Evolutionary conservation across 176 grass and related monocot genomes (phyloP).

Genomic region (Dendrocalamus sinicus): DNA sequence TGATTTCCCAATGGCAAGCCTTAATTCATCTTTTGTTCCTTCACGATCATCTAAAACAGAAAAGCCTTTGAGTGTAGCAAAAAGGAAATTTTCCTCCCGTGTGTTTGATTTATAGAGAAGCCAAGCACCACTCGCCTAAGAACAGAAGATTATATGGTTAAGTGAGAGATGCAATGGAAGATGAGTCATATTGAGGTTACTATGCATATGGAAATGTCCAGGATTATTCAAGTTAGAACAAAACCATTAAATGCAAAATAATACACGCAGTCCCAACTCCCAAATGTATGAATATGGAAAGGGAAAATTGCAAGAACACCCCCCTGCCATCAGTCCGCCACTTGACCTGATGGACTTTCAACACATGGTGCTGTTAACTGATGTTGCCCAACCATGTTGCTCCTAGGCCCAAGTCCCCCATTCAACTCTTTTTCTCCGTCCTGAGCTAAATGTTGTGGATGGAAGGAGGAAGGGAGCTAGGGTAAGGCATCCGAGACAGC

Average conservation of each 20-base stretch:
- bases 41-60: conserved; percentile 96
- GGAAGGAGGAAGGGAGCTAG: too few relatives aligned
- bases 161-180: neutral
- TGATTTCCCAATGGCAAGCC: conserved; percentile 95
- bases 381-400: too few relatives aligned
- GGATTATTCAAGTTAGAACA: neutral
- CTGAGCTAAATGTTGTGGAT: too few relatives aligned
- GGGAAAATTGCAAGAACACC: too few relatives aligned
- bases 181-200: neutral
- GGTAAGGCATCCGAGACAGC: too few relatives aligned
- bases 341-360: too few relatives aligned
- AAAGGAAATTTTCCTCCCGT: conserved; percentile 76
- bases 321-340: too few relatives aligned
- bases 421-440: too few relatives aligned
- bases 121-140: conserved; percentile 84
- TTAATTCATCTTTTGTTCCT: conserved; percentile 95
- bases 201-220: neutral
- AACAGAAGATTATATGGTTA: conserved; percentile 25
- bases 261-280: neutral
- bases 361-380: too few relatives aligned
- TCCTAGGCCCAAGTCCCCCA: too few relatives aligned
- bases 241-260: neutral
- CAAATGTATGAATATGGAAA: neutral
- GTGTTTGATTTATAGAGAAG: conserved; percentile 96
- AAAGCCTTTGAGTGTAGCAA: conserved; percentile 95